These are phyloP conservation scores for Agaricus subrufescens DNA, from an alignment of 768 basidiomycete species.

Conservation along the genomic window DNA sequence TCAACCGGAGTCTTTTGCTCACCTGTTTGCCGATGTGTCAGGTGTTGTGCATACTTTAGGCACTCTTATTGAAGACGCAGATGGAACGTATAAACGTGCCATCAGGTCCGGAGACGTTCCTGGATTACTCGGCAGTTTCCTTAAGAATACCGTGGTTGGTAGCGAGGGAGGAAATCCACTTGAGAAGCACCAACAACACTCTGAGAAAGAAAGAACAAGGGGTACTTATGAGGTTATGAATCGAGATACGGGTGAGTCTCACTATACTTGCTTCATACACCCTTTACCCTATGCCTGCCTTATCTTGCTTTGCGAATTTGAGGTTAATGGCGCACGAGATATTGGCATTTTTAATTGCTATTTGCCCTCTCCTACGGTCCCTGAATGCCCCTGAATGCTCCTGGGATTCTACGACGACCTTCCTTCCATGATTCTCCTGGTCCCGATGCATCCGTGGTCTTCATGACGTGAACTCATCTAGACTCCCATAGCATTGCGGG, in stretches of 20 bases:
- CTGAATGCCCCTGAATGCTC: background rate
- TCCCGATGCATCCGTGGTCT: background rate
- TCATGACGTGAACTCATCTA: background rate
- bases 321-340: conserved; percentile 8
- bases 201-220: conserved; percentile 15
- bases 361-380: background rate
- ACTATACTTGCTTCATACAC: background rate
- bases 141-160: conserved; percentile 23
- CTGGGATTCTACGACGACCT: background rate
- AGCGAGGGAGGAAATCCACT: conserved; percentile 54
- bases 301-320: background rate
- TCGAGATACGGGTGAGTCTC: conserved; percentile 75
- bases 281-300: background rate
- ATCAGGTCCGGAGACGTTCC: conserved; percentile 55
- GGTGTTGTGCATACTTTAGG: conserved; percentile 95
- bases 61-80: conserved; percentile 69
- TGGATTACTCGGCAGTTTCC: conserved; percentile 44
- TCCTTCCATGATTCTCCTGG: background rate
- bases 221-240: conserved; percentile 79
- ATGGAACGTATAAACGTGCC: conserved; percentile 69
- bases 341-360: conserved; percentile 9
- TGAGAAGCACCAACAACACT: conserved; percentile 27
- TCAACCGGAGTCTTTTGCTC: conserved; percentile 64
- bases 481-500: conserved; percentile 50
- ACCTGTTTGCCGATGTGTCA: conserved; percentile 58